Conservation (phyloP, 2,329 filamentous ascomycete genomes). For the Pseudogymnoascus sp. region DNA sequence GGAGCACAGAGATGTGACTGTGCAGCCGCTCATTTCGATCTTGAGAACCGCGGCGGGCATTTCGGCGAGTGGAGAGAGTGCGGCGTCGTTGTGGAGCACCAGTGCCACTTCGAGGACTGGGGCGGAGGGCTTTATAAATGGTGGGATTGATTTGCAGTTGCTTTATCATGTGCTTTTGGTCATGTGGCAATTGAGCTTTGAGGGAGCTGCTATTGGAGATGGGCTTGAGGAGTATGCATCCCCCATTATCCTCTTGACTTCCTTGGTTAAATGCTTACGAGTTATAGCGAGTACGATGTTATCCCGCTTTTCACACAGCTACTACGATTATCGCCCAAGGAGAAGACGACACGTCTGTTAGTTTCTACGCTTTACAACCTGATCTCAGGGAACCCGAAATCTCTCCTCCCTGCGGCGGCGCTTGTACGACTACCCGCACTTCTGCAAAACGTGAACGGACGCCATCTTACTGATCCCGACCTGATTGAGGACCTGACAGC, state of each 20-base stretch:
- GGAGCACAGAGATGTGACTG: slow-evolving; percentile 78
- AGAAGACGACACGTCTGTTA: slow-evolving; percentile 90
- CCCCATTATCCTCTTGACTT: neutral
- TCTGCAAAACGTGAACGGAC: slow-evolving; percentile 53
- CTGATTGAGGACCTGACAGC: slow-evolving; percentile 53
- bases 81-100: slow-evolving; percentile 54
- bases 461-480: slow-evolving; percentile 57
- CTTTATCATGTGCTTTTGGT: slow-evolving; percentile 91
- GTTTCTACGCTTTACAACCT: slow-evolving; percentile 87
- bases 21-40: slow-evolving; percentile 74
- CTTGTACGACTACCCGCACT: slow-evolving; percentile 70
- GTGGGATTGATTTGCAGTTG: slow-evolving; percentile 83
- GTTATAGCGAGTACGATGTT: slow-evolving; percentile 79
- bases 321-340: slow-evolving; percentile 85
- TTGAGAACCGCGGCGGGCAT: slow-evolving; percentile 70
- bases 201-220: slow-evolving; percentile 62
- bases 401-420: slow-evolving; percentile 74
- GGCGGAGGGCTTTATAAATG: slow-evolving; percentile 57
- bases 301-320: slow-evolving; percentile 88
- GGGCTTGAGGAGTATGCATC: slow-evolving; percentile 73
- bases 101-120: slow-evolving; percentile 46
- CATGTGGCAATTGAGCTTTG: slow-evolving; percentile 95
- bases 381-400: slow-evolving; percentile 59
- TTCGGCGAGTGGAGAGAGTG: slow-evolving; percentile 54
- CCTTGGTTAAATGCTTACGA: slow-evolving; percentile 21